Evolutionary conservation across 805 yeast genomes (phyloP), one percentile per base, ranked within the genome.

Genomic region (Alloascoidea africana): DNA sequence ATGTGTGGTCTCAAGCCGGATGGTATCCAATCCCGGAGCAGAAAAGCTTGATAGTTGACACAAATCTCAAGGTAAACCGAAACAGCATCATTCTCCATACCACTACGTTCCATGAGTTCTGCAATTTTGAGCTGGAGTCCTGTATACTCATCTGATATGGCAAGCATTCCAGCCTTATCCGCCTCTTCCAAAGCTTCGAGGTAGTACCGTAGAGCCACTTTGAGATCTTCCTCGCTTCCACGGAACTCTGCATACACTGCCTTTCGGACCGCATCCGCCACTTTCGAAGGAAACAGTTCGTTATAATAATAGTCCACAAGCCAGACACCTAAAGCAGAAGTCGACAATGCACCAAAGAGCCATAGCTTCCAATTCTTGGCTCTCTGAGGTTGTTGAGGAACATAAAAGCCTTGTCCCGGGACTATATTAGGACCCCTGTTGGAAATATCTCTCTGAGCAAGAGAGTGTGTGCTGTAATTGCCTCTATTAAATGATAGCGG

Each of bases 91-190:
- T 70, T 70, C 19, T 50, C 45, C 73, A 70, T 65, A 15, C 64
- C 66, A 46, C 85, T 55, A 32, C 76, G 64, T 49, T 84, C 94
- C 51, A 73, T 82, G 85, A 85, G 79, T 49, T 86, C 94, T 6
- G 80, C 94, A 27, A 84, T 62, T 49, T 87, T 84, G 53, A 89
- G 63, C 50, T 87, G 94, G 38, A 89, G 72, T 0, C 96, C 96
- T 0, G 96, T 87, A 54, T 82, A 87, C 49, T 82, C 89, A 49
- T 84, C 91, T 40, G 73, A 64, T 19, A 80, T 47, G 6, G 67
- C 68, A 43, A 72, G 69, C 58, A 84, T 53, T 0, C 64, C 65
- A 35, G 73, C 56, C 17, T 65, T 59, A 27, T 74, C 67, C 32
- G 85, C 77, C 43, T 70, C 66, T 18, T 72, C 64, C 17, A 86